phyloP scores from a whole-genome alignment of 1,284 basidiomycete genomes.

The Trichosporon ovoides region DNA sequence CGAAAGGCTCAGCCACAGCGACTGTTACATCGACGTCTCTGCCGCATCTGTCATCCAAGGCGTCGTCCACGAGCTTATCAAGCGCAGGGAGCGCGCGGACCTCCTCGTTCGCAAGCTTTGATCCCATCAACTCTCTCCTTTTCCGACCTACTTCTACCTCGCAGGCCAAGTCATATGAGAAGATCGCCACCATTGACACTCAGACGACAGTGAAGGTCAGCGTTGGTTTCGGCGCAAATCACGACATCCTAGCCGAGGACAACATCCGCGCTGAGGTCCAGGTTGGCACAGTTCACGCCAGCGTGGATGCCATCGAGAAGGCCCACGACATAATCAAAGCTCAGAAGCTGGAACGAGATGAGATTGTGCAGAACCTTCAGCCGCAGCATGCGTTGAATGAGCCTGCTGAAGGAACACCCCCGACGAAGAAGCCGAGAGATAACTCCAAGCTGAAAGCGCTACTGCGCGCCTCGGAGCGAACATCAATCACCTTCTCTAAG shows the following conservation, averaged over 20 bases:
- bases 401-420: background rate
- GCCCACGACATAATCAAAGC: slow-evolving; percentile 20
- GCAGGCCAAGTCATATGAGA: slow-evolving; percentile 18
- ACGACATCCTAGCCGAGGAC: slow-evolving; percentile 33
- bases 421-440: background rate
- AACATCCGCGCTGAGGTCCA: slow-evolving; percentile 29
- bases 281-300: slow-evolving; percentile 26
- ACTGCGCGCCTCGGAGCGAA: slow-evolving; percentile 34
- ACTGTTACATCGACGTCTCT: background rate
- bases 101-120: background rate
- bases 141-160: background rate
- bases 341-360: background rate
- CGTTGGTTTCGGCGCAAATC: slow-evolving; percentile 38
- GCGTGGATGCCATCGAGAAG: slow-evolving; percentile 29
- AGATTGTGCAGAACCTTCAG: background rate
- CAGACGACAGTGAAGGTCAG: slow-evolving; percentile 18
- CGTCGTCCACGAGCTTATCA: background rate
- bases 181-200: slow-evolving; percentile 25
- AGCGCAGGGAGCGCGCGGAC: background rate
- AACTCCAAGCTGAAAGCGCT: slow-evolving; percentile 21
- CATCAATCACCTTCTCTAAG: slow-evolving; percentile 24
- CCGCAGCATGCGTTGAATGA: background rate
- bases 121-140: slow-evolving; percentile 8
- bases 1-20: background rate
- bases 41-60: slow-evolving; percentile 4